Evolutionary conservation across 768 basidiomycete genomes (phyloP), one percentile per base, ranked within the genome.

Genomic region (Lactifluus subvellereus): DNA sequence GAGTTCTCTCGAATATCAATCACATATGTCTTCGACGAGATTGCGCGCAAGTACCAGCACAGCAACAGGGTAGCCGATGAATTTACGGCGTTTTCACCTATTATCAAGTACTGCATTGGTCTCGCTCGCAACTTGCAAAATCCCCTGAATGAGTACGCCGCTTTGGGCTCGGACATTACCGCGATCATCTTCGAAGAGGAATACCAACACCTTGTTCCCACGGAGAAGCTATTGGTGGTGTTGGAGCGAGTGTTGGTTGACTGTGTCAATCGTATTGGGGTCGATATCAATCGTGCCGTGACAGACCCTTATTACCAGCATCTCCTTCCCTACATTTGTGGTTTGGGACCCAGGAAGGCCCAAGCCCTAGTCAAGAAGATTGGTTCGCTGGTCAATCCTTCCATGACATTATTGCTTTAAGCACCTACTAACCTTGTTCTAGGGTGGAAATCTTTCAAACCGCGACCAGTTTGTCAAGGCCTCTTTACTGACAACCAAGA

Each of bases 211-310:
- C 74, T 96, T 69, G 81, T 98, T 47, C 86, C 95, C 0, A 79
- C 77, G 65, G 95, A 97, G 69, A 97, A 96, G 72, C 77, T 98
- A 14, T 73, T 93, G 53, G 74, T 79, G 6, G 84, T 87, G 0
- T 83, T 97, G 45, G 97, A 99, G 73, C 86, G 91, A 45, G 87
- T 84, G 32, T 77, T 99, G 42, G 91, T 97, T 60, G 95, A 98
- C 72, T 79, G 91, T 32, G 88, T 91, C 60, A 98, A 95, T 75
- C 86, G 85, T 70, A 87, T 95, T 64, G 97, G 97, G 35, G 94
- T 98, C 50, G 95, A 98, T 72, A 89, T 99, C 77, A 98, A 99
- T 72, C 88, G 89, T 35, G 91, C 93, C 38, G 87, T 94, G 18
- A 85, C 85, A 2, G 93, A 98, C 73, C 69, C 85, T 3, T 97